Evolutionary conservation across 345 rosid genomes (phyloP), one percentile per base, ranked within the genome.

Genomic region (Sonneratia alba): DNA sequence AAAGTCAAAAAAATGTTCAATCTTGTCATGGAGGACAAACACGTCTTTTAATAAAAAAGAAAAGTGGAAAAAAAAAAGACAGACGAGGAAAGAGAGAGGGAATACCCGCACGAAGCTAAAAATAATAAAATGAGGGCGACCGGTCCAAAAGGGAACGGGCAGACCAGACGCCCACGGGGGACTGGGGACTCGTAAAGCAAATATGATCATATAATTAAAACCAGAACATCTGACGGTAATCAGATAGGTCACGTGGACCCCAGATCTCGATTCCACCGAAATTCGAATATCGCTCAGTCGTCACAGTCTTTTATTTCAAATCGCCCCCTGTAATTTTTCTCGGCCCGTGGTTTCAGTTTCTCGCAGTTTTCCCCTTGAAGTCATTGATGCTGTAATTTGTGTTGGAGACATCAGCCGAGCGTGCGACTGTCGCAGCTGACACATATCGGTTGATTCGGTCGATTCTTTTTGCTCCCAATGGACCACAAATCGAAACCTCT

Each of bases 81-180:
- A 56, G 18, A 42, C 24, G 19, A 42, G 36, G 57, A 19, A 7
- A 11, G 9, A 45, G 47, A 45, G 27, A 21, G 56, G 3, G 38
- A 47, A 51, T 34, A 57, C 77, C 68, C 72, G 77, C 77, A 74
- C 72, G 72, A 69, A 69, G 71, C 56, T 13, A 55, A 32, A 53
- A 43, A 48, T 4, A 42, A 42, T 42, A 42, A 42, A 42, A 64
- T 36, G 38, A 8, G 27, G 48, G 69, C 27, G 68, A 61, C 45
- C 47, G 36, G 67, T 59, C 68, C 67, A 21, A 69, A 36, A 22
- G 15, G 24, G 62, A 22, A 56, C 55, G 43, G 36, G 59, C 57
- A 22, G 53, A 18, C 38, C 61, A 36, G 36, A 69, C 62, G 36
- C 77, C 67, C 72, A 48, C 70, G 76, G 53, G 72, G 56, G 55